phyloP scores from a whole-genome alignment of 2,329 filamentous ascomycete species.

The Pseudophaeomoniella oleicola region DNA sequence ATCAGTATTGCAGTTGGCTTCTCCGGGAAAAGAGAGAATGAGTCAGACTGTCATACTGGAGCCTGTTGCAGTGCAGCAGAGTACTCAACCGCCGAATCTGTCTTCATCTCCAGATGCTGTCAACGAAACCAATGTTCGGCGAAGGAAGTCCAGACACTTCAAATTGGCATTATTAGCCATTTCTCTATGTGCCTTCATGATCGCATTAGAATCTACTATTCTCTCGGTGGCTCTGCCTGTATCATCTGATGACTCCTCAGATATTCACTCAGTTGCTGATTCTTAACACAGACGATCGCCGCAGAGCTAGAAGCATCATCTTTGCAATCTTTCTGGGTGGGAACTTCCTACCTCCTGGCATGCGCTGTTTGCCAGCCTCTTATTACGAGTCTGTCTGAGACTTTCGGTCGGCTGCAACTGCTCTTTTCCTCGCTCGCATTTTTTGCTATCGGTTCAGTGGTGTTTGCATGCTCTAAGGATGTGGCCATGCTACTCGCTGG shows the following conservation, averaged over 20 bases:
- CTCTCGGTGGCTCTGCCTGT: constrained; percentile 35
- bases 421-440: constrained; percentile 21
- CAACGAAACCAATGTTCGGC: too few species aligned
- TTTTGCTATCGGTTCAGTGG: constrained; percentile 25
- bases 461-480: constrained; percentile 21
- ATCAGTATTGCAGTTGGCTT: too few species aligned
- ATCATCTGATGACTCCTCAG: neutral
- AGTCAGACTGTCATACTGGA: too few species aligned
- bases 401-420: constrained; percentile 27
- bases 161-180: constrained; percentile 33
- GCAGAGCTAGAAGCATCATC: constrained; percentile 16
- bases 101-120: too few species aligned
- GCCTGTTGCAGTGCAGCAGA: too few species aligned
- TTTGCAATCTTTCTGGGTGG: constrained; percentile 14
- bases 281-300: constrained; percentile 14
- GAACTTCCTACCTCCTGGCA: neutral
- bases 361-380: constrained; percentile 29
- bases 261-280: neutral
- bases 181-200: constrained; percentile 35
- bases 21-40: too few species aligned
- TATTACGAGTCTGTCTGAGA: constrained; percentile 27
- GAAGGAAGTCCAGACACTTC: constrained; percentile 15
- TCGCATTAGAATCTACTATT: constrained; percentile 46
- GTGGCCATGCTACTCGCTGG: constrained; percentile 30
- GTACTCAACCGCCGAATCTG: too few species aligned